These are phyloP conservation scores for Psilocybe subaeruginosa DNA, from an alignment of 768 basidiomycete species.

Conservation along the genomic window DNA sequence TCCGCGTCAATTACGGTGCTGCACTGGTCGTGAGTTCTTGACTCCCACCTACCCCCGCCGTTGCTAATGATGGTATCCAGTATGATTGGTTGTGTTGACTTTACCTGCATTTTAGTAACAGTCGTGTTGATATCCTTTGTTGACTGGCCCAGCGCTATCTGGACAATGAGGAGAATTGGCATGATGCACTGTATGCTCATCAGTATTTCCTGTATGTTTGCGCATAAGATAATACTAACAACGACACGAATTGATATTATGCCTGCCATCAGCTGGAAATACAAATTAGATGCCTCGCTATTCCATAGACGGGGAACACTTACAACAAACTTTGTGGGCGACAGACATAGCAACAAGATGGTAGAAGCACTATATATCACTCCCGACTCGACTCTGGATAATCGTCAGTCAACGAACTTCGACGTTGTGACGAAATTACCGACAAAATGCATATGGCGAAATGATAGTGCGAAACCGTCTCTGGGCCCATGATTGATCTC, in stretches of 20 bases:
- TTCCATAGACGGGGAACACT: background rate
- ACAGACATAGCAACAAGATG: slow-evolving; percentile 16
- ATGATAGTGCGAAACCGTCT: slow-evolving; percentile 24
- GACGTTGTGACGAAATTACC: background rate
- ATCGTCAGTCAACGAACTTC: background rate
- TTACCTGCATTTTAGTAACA: slow-evolving; percentile 14
- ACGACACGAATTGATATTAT: slow-evolving; percentile 23
- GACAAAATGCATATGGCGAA: slow-evolving; percentile 31
- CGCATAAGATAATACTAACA: slow-evolving; percentile 13
- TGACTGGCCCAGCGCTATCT: slow-evolving; percentile 24
- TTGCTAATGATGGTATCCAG: slow-evolving; percentile 23
- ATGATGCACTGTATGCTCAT: slow-evolving; percentile 22
- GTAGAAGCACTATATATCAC: slow-evolving; percentile 21
- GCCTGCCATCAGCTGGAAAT: slow-evolving; percentile 20
- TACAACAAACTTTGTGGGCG: slow-evolving; percentile 22
- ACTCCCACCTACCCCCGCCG: background rate
- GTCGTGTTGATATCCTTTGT: slow-evolving; percentile 21
- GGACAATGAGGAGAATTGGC: slow-evolving; percentile 29
- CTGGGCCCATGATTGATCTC: slow-evolving; percentile 22
- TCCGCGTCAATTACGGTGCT: background rate
- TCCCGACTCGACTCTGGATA: slow-evolving; percentile 25
- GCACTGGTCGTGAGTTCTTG: background rate
- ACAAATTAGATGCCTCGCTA: background rate
- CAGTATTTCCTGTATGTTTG: background rate
- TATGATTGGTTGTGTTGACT: slow-evolving; percentile 11